phyloP scores from a whole-genome alignment of 2,329 filamentous ascomycete genomes.

The Cytospora piceae region DNA sequence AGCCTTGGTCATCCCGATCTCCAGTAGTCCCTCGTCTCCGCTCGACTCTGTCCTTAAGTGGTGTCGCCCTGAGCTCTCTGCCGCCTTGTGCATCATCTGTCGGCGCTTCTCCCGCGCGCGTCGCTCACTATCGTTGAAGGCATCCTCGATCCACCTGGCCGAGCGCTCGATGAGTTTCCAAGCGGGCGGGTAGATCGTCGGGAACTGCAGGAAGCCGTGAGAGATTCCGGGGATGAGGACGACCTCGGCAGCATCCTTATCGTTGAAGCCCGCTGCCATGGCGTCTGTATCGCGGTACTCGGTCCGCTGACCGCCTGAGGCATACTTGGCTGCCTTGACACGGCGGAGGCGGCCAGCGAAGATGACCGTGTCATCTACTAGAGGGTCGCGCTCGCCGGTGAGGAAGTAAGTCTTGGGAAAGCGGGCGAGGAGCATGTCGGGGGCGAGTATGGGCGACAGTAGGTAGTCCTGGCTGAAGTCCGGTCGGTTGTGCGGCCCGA shows the following conservation, averaged over 20 bases:
- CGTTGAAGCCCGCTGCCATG: conserved; percentile 62
- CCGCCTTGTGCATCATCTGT: conserved; percentile 28
- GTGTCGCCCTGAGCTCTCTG: conserved; percentile 45
- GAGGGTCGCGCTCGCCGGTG: conserved; percentile 90
- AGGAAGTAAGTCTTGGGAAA: conserved; percentile 95
- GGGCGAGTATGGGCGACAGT: conserved; percentile 86
- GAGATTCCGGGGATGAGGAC: conserved; percentile 84
- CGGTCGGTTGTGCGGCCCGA: conserved; percentile 89
- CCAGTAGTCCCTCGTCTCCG: conserved; percentile 82
- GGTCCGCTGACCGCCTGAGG: conserved; percentile 57
- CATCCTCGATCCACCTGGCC: conserved; percentile 78
- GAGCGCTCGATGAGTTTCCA: conserved; percentile 85
- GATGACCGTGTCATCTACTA: conserved; percentile 96
- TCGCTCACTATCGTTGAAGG: conserved; percentile 63
- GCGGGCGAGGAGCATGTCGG: conserved; percentile 77
- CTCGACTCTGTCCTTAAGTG: conserved; percentile 62
- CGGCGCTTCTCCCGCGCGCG: conserved; percentile 40
- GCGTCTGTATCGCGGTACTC: conserved; percentile 51
- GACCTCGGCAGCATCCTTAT: conserved; percentile 79
- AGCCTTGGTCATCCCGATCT: conserved; percentile 74
- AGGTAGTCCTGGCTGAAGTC: conserved; percentile 92
- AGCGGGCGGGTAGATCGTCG: conserved; percentile 82
- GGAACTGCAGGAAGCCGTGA: conserved; percentile 94
- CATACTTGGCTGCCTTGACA: conserved; percentile 65
- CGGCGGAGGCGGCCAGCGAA: conserved; percentile 88